Base-by-base conservation (phyloP, 2,329 filamentous ascomycete species). In the Penicillium sp. region DNA sequence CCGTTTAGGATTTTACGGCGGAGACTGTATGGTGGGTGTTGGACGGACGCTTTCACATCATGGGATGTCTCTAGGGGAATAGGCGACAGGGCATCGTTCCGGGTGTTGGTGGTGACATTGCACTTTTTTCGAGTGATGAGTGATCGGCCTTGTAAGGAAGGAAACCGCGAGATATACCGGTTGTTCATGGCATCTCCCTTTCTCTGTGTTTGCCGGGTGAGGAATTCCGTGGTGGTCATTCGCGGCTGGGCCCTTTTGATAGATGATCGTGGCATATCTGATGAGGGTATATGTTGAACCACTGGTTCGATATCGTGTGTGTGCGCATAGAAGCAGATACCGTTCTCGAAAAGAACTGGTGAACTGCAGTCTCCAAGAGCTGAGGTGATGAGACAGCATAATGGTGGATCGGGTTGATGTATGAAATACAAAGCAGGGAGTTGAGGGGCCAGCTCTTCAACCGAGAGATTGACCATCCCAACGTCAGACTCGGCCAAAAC, bases 381-480 rank as follows among this genome's bases (percentile, higher is more conserved):
- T 22, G 44, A 29, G 6, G 20, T 40, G 44, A 53, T 49, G 29
- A 49, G 29, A 11, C 43, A 53, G 44, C 43, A 53, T 40, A 49
- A 39, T 5, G 43, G 26, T 26, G 32, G n/a, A 16, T 48, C 26
- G 1, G 26, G 35, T 14, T 37, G 51, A 29, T 26, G 13, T 20
- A 37, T 34, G 22, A 40, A 49, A 49, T 49, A 26, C 44, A 53
- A 39, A 16, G 18, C 37, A 0, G 51, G 29, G 1, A 53, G 14
- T 14, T 32, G 43, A 42, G 35, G 35, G 18, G 29, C 16, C 16
- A 26, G 16, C 18, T 34, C 35, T 32, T 16, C 35, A 34, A 29
- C 18, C 6, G 26, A 11, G 20, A 22, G 10, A 9, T 4, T 26
- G 11, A 7, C 29, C 18, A 22, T 44, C 3, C 14, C 20, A 35